Evolutionary conservation across 768 basidiomycete genomes (phyloP), one percentile per base, ranked within the genome.

Genomic region (Serendipita sp.): DNA sequence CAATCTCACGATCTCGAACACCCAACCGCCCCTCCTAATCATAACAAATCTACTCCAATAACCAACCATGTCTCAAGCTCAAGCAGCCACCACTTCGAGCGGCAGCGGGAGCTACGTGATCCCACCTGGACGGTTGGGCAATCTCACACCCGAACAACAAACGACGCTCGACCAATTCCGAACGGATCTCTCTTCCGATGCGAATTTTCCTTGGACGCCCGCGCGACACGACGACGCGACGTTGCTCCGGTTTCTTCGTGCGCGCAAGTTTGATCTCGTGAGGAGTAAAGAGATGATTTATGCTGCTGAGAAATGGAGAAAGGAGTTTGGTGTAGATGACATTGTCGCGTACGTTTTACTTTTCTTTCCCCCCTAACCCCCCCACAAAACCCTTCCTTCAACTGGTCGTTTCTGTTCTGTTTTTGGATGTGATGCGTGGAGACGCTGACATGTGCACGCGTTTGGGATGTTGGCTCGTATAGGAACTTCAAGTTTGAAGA

Each of bases 401-500:
- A 23, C 15, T 65, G 48, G 44, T 65, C 56, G 44, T 30, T 11
- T 23, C 23, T 23, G 23, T 23, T 23, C 23, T 23, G 23, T 23
- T 23, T 23, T 23, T 23, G 23, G 23, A 23, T 30, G 16, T 48
- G 32, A 47, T 34, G 45, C n/a, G 10, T 18, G 58, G 66, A 64
- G 54, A 66, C 54, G 44, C 60, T 30, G 63, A 44, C 11, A 48
- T 18, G 54, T 10, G 23, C 1, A 1, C 23, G 23, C 23, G 23
- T 23, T 23, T 23, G 23, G 23, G 23, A 23, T 23, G 23, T 2
- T 3, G 66, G 51, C 63, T 16, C 54, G 48, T 69, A 65, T 69
- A 91, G 91, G 69, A 85, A 81, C 72, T 98, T 96, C 72, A 83
- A 87, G 63, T 97, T 94, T 75, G 81, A 81, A 65, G 93, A 96